A percentile compares a stretch with the other conserved stretches of the same genome.
These are phyloP conservation scores for Madurella fahalii DNA, from an alignment of 2,329 filamentous ascomycete genomes.

Conservation along the genomic window DNA sequence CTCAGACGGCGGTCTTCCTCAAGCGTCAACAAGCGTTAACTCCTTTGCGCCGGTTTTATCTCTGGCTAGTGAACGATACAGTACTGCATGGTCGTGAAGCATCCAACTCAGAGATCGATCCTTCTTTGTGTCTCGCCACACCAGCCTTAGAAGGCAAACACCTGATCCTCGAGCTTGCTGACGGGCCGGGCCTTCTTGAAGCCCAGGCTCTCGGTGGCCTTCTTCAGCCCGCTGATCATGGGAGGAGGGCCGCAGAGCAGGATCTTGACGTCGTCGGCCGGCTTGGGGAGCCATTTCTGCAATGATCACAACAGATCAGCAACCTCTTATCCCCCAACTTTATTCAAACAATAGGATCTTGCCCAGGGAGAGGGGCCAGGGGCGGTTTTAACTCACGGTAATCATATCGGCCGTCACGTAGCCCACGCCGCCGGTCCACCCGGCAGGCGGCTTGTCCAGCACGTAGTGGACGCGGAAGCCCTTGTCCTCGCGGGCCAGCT, in stretches of 20 bases:
- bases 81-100: background rate
- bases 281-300: constrained; percentile 74
- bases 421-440: constrained; percentile 87
- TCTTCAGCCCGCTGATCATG: constrained; percentile 97
- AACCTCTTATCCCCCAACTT: background rate
- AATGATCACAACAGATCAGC: constrained; percentile 29
- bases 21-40: too few relatives aligned
- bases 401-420: constrained; percentile 97
- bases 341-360: too few relatives aligned
- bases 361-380: too few relatives aligned
- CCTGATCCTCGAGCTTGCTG: constrained; percentile 96
- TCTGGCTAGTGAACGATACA: background rate
- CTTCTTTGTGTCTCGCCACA: too few relatives aligned
- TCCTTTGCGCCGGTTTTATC: too few relatives aligned
- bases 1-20: too few relatives aligned
- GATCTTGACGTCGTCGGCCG: constrained; percentile 85
- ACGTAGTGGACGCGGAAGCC: constrained; percentile 91
- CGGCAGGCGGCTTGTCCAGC: constrained; percentile 88
- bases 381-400: constrained; percentile 44
- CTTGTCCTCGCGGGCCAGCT: constrained; percentile 69
- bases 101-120: background rate
- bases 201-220: constrained; percentile 81
- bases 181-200: constrained; percentile 91
- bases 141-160: constrained; percentile 80
- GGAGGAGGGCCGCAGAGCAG: constrained; percentile 92